Evolutionary conservation across 495 filamentous ascomycete species (phyloP), one percentile per base, ranked within the genome.

Genomic region (Penicillium tannophilum): DNA sequence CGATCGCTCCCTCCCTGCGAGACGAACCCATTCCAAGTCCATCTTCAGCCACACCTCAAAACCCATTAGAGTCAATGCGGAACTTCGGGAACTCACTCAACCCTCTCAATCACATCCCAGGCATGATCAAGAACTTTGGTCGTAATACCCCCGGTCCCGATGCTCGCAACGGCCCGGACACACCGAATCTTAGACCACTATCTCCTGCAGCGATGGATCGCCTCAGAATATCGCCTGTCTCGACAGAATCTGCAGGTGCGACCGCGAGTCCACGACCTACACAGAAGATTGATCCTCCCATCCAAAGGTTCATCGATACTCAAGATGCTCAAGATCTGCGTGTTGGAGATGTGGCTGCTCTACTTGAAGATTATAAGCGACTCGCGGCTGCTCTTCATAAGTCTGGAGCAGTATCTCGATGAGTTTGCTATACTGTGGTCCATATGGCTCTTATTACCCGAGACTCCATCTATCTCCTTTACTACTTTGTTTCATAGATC

Each of bases 321-420:
- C 81, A 89, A 65, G 86, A 90, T 71, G 88, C 87, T 8, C 82
- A 83, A 7, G 93, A 98, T 54, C 73, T 99, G 45, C 88, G 80
- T 54, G 72, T 98, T 47, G 86, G 87, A 19, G 94, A 99, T 65
- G 87, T 97, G 42, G 75, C 90, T 41, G 86, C 90, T 56, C 67
- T 99, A 59, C 73, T 99, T 52, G 84, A 84, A 63, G 94, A 97
- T 72, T 99, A 98, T 70, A 87, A 92, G 60, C 78, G 93, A 49
- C 75, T 99, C 12, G 91, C 90, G 4, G 61, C 70, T 39, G 62
- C 60, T 10, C 50, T 80, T 7, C 59, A 59, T 11, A 72, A 68
- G 80, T 49, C 80, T 69, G 58, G 71, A 66, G 44, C 79, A 60
- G 58, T 51, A 23, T 53, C 64, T 62, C 42, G 56, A 28, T 68